A percentile compares a stretch with the other conserved stretches of the same genome.
Evolutionary conservation across 352 stramenopile species (phyloP).

Genomic region (Pythium brachiatum): DNA sequence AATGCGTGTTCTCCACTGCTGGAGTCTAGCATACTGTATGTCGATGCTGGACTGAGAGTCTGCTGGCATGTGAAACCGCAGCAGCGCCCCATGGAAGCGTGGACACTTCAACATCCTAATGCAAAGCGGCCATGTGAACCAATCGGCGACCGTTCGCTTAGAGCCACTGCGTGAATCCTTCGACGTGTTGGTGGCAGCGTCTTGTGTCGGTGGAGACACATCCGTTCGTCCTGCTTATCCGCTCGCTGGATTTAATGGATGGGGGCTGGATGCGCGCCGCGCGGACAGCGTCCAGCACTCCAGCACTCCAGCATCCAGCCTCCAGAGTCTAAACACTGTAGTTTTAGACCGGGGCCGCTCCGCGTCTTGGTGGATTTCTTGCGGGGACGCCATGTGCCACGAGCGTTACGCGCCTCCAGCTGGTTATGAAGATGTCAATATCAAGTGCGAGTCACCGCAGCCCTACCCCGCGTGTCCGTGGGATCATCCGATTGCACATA

Average conservation of each 20-base stretch:
- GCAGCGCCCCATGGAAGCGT: too few species aligned
- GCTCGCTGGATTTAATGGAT: neutral
- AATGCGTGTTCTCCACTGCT: too few species aligned
- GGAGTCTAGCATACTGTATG: too few species aligned
- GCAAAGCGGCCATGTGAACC: too few species aligned
- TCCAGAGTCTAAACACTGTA: neutral
- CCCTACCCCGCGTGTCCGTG: neutral
- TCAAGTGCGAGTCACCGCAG: slow-evolving; percentile 23
- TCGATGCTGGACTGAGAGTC: too few species aligned
- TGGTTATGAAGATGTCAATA: slow-evolving; percentile 29
- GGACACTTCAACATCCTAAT: too few species aligned
- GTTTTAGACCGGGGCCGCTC: neutral
- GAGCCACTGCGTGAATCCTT: too few species aligned
- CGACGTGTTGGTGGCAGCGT: too few species aligned
- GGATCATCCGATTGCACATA: slow-evolving; percentile 3
- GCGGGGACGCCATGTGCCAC: neutral
- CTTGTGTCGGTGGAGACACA: too few species aligned
- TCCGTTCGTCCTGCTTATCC: neutral
- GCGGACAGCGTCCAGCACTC: neutral
- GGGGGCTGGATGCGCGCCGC: neutral
- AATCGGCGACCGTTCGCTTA: too few species aligned
- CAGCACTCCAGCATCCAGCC: neutral
- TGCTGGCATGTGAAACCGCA: too few species aligned
- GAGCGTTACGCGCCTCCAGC: slow-evolving; percentile 6
- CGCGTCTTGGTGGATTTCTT: slow-evolving; percentile 14